A percentile compares a stretch with the other conserved stretches of the same genome.
Evolutionary conservation across 1,139 yeast genomes (phyloP).

Genomic region (Suhomyces bolitotheri): DNA sequence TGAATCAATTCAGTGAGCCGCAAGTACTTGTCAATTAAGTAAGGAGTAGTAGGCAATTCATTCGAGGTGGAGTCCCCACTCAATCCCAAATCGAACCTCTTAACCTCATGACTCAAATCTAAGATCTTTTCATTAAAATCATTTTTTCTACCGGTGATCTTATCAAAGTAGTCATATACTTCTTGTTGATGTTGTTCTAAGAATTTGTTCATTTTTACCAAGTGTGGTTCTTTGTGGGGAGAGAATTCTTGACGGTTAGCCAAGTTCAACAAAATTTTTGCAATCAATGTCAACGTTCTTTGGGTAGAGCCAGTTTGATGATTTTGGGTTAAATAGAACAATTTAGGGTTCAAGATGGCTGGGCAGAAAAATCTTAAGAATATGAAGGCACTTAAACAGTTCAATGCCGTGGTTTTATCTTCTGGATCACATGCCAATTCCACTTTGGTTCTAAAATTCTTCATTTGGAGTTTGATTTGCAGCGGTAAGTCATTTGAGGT

Average conservation of each 20-base stretch:
- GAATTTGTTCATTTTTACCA: conserved; percentile 69
- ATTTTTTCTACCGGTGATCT: conserved; percentile 66
- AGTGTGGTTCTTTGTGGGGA: conserved; percentile 78
- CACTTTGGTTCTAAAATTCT: conserved; percentile 57
- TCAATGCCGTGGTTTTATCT: conserved; percentile 55
- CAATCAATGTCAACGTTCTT: conserved; percentile 74
- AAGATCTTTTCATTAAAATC: conserved; percentile 63
- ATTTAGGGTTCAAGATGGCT: conserved; percentile 83
- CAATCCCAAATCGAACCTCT: conserved; percentile 50
- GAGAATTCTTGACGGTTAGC: conserved; percentile 76
- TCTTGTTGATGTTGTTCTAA: conserved; percentile 59
- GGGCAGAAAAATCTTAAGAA: conserved; percentile 90
- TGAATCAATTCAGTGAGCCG: conserved; percentile 60
- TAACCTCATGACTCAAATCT: conserved; percentile 58
- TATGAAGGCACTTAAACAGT: conserved; percentile 79
- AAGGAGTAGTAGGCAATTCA: conserved; percentile 69
- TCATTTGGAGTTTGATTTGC: conserved; percentile 62
- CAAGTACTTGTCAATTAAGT: conserved; percentile 63
- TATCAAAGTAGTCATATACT: conserved; percentile 66
- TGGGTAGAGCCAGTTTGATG: conserved; percentile 74
- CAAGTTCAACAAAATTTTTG: conserved; percentile 78
- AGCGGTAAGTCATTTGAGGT: conserved; percentile 79
- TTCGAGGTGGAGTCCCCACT: conserved; percentile 47
- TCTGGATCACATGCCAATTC: conserved; percentile 62
- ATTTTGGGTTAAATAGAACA: conserved; percentile 68